Conservation (phyloP, 106 monocot genomes). For the Acorus calamus region DNA sequence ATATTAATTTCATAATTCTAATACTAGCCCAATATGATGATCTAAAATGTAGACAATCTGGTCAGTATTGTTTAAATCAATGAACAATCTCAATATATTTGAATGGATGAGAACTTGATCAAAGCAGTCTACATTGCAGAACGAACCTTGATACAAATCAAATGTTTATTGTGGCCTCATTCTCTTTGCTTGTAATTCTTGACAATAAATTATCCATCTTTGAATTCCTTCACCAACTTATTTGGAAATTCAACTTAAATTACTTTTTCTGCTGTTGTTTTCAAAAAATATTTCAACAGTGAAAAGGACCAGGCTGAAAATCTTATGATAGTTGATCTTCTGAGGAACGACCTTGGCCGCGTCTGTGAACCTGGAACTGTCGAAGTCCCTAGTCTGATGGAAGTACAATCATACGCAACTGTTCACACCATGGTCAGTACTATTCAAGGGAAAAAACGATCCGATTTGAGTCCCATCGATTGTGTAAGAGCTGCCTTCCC, state of each 20-base stretch:
- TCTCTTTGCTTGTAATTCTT: too few species aligned
- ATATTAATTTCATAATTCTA: too few species aligned
- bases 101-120: too few species aligned
- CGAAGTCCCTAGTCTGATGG: slow-evolving; percentile 63
- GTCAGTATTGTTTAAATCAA: too few species aligned
- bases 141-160: too few species aligned
- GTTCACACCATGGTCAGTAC: slow-evolving; percentile 95
- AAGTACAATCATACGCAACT: slow-evolving; percentile 81
- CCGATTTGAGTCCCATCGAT: slow-evolving; percentile 36
- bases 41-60: too few species aligned
- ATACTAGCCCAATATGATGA: too few species aligned
- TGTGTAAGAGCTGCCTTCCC: slow-evolving; percentile 90
- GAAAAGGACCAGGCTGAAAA: slow-evolving; percentile 97
- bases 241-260: neutral
- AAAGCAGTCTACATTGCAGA: too few species aligned
- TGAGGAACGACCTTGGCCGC: slow-evolving; percentile 80
- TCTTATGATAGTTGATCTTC: slow-evolving; percentile 96
- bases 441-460: slow-evolving; percentile 55
- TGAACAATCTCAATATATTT: too few species aligned
- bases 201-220: too few species aligned
- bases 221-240: too few species aligned
- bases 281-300: slow-evolving; percentile 25
- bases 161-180: too few species aligned
- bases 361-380: slow-evolving; percentile 86
- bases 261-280: neutral